A percentile compares a stretch with the other conserved stretches of the same genome.
phyloP scores from a whole-genome alignment of 2,329 filamentous ascomycete genomes.

The Cytospora schulzeri region DNA sequence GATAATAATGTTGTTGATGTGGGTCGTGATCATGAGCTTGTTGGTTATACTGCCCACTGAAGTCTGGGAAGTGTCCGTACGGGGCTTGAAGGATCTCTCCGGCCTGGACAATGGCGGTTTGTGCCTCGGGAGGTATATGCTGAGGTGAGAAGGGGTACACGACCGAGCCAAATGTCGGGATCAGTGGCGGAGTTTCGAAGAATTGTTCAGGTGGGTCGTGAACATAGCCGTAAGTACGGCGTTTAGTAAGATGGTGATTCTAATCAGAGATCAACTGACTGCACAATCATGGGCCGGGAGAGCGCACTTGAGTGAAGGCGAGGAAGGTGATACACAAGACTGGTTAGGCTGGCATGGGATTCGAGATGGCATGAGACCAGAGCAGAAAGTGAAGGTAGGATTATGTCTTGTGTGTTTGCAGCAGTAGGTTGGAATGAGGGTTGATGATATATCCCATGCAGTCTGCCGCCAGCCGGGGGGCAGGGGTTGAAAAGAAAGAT shows the following conservation, averaged over 20 bases:
- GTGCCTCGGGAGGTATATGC: conserved; percentile 33
- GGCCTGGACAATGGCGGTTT: conserved; percentile 30
- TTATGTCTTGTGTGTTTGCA: neutral
- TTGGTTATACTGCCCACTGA: conserved; percentile 35
- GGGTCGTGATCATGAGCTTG: conserved; percentile 36
- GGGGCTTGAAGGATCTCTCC: neutral
- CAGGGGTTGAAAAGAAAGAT: conserved; percentile 34
- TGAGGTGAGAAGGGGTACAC: conserved; percentile 33
- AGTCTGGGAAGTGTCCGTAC: conserved; percentile 29
- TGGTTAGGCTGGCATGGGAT: conserved; percentile 7
- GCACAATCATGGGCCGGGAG: conserved; percentile 31
- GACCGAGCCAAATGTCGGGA: conserved; percentile 17
- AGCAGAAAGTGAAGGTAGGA: conserved; percentile 14
- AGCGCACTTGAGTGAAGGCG: neutral
- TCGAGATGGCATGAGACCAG: conserved; percentile 9
- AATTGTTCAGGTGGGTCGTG: conserved; percentile 41
- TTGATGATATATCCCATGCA: conserved; percentile 49
- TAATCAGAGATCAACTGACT: conserved; percentile 39
- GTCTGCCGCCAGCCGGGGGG: conserved; percentile 44
- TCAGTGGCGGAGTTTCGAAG: conserved; percentile 36
- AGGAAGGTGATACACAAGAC: conserved; percentile 3
- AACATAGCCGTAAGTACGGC: conserved; percentile 45
- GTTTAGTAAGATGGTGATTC: conserved; percentile 46
- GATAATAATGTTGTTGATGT: conserved; percentile 18
- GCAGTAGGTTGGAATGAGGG: conserved; percentile 34